Conservation (phyloP, 2,329 filamentous ascomycete species). For the Sclerotiophoma versabilis region DNA sequence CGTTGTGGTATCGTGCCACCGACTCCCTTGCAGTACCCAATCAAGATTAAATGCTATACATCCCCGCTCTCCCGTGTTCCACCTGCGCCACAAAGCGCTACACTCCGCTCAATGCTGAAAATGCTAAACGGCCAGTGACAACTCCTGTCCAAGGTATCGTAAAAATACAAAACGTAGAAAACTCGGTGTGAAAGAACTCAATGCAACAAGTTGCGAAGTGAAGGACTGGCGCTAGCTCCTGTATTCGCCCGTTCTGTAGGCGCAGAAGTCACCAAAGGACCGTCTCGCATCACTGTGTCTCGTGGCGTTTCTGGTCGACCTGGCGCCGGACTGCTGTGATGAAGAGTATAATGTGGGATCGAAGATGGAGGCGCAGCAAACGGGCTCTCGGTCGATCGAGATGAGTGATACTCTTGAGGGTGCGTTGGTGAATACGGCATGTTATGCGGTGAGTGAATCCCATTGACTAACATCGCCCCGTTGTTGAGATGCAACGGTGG, state of each 20-base stretch:
- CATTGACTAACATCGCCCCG: slow-evolving; percentile 43
- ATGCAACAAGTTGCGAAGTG: slow-evolving; percentile 56
- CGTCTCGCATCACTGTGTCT: slow-evolving; percentile 45
- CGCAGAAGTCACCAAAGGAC: slow-evolving; percentile 34
- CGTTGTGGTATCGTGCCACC: slow-evolving; percentile 43
- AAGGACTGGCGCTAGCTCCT: slow-evolving; percentile 57
- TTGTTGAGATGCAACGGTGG: slow-evolving; percentile 45
- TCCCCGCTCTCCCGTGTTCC: background rate
- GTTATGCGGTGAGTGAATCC: slow-evolving; percentile 48
- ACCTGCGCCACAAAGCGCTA: slow-evolving; percentile 19
- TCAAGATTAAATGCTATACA: slow-evolving; percentile 21
- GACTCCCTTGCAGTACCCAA: slow-evolving; percentile 31
- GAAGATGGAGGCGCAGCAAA: slow-evolving; percentile 40
- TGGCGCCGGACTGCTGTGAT: slow-evolving; percentile 43
- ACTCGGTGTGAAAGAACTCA: slow-evolving; percentile 33
- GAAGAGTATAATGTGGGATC: slow-evolving; percentile 36
- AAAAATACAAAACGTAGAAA: slow-evolving; percentile 16
- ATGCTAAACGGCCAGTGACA: slow-evolving; percentile 23
- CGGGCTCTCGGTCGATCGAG: slow-evolving; percentile 47
- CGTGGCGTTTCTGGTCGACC: slow-evolving; percentile 46
- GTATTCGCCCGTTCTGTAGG: slow-evolving; percentile 40
- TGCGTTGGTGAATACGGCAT: slow-evolving; percentile 48
- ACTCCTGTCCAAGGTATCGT: slow-evolving; percentile 29
- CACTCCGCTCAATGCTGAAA: slow-evolving; percentile 22
- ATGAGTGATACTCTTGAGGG: slow-evolving; percentile 41